Conservation (phyloP, 148 eudicot species). For the Amaranthus cruentus region DNA sequence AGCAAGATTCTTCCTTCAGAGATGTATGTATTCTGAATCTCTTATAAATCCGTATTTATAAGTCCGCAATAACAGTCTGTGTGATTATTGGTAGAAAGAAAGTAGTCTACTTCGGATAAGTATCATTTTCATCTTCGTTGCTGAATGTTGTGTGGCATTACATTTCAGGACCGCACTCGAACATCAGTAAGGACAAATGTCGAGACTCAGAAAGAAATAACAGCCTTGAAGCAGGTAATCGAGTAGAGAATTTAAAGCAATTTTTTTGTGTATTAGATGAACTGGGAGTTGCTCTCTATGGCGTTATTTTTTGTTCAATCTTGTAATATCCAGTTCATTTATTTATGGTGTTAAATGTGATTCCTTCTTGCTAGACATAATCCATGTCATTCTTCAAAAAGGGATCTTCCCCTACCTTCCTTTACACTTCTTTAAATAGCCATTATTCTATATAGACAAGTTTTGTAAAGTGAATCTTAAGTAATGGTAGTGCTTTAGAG, state of each 20-base stretch:
- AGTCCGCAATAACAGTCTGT: not conserved
- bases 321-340: constrained; percentile 15
- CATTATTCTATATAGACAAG: constrained; percentile 9
- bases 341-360: constrained; percentile 12
- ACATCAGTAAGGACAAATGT: constrained; percentile 14
- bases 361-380: constrained; percentile 4
- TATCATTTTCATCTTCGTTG: not conserved
- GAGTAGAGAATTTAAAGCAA: constrained; percentile 16
- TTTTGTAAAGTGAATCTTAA: constrained; percentile 20
- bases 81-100: not conserved
- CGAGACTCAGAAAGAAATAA: constrained; percentile 20
- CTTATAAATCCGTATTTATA: not conserved
- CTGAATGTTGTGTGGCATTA: constrained; percentile 1
- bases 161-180: constrained; percentile 27
- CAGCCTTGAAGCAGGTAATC: constrained; percentile 20
- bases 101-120: not conserved
- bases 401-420: not conserved
- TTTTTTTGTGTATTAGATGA: constrained; percentile 16
- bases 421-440: constrained; percentile 15
- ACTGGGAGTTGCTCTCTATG: not conserved
- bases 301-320: not conserved
- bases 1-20: constrained; percentile 43
- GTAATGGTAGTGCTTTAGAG: constrained; percentile 18
- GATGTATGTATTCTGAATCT: constrained; percentile 38
- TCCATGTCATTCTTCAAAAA: not conserved